Base-by-base conservation (phyloP, 176 grass and related monocot species). In the Tillandsia leiboldiana region DNA sequence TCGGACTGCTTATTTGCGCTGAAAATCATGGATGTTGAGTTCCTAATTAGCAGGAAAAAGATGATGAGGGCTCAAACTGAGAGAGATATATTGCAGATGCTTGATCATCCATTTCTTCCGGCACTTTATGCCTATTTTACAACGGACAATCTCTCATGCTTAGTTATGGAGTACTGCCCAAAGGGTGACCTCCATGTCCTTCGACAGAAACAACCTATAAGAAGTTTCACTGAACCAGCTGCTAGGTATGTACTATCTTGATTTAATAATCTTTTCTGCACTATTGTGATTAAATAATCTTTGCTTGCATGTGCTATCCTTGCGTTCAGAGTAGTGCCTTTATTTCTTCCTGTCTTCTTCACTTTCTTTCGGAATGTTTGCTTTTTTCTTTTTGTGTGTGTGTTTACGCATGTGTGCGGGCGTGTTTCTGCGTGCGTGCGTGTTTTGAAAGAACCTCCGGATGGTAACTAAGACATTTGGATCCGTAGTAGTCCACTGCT, bases 11-110 rank as follows among this genome's bases (percentile, higher is more conserved):
- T 97, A 29, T 97, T 97, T 81, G 94, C 94, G 71, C 76, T 97
- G 77, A 97, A 97, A 75, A 87, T 97, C 77, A 97, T 97, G 94
- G 94, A 97, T 83, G 83, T 93, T 3, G 89, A 97, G 65, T 97
- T 86, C 78, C 76, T 97, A 65, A 75, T 83, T 47, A 92, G 81
- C 76, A 85, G 94, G 71, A 92, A 90, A 77, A 97, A 97, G 80
- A 85, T 97, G 89, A 63, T 93, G 66, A 80, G 94, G 69, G 94
- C 94, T 64, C 89, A 97, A 49, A 91, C 94, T 49, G 94, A 97
- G 80, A 92, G 89, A 70, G 94, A 97, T 69, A 97, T 97, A 79
- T 78, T 97, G 61, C 86, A 87, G 78, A 97, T 97, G 82, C 72
- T 97, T 8, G 94, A 97, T 70, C 94, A 97, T 63, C 94, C 94